Conservation (phyloP, 306 rosid species). For the Begonia masoniana region DNA sequence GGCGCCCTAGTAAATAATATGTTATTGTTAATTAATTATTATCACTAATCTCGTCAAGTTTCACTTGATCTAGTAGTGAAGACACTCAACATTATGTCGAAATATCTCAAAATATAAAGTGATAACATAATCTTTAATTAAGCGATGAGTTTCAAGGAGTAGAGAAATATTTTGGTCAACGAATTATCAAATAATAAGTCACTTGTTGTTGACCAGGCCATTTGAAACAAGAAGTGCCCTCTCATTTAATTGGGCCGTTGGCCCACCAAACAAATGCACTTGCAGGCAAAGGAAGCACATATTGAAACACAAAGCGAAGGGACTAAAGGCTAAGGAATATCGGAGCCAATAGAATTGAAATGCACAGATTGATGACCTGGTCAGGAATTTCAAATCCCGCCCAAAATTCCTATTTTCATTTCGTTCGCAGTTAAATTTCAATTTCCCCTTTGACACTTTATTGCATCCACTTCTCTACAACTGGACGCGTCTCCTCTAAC, state of each 20-base stretch:
- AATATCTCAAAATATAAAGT: no score
- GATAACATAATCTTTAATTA: no score
- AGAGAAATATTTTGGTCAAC: no score
- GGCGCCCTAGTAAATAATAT: no score
- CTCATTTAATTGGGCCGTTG: neutral
- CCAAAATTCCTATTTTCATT: constrained; percentile 70
- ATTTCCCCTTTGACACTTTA: constrained; percentile 32
- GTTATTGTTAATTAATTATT: no score
- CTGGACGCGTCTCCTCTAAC: neutral
- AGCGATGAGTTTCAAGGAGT: no score
- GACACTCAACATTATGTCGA: no score
- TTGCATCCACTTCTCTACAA: constrained; percentile 23
- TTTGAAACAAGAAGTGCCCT: no score
- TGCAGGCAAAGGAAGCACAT: neutral
- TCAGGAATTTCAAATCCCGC: constrained; percentile 68
- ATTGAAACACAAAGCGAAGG: neutral
- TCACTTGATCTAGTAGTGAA: no score
- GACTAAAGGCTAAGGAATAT: neutral
- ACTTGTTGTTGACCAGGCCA: no score
- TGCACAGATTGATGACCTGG: constrained; percentile 56
- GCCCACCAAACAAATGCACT: constrained; percentile 9
- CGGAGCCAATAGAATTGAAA: constrained; percentile 17
- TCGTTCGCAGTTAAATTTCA: constrained; percentile 72
- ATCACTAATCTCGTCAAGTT: no score
- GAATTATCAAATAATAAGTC: no score